phyloP scores from a whole-genome alignment of 441 rosid species.

The Bruguiera hainesii region DNA sequence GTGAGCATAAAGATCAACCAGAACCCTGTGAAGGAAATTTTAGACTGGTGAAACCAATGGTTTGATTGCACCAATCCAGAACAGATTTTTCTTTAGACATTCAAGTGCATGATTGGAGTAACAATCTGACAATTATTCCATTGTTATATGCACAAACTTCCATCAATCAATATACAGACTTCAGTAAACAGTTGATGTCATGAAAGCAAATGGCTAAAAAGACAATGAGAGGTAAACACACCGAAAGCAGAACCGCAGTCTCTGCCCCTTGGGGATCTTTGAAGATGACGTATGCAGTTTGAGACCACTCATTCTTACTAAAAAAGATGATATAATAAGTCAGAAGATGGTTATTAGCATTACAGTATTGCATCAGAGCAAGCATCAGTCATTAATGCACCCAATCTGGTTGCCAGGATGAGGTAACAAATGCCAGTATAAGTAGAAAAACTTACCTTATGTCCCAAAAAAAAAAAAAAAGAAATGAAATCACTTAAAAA shows the following conservation, averaged over 20 bases:
- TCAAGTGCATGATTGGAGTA: background rate
- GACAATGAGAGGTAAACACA: conserved; percentile 13
- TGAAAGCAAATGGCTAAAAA: background rate
- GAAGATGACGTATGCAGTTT: conserved; percentile 59
- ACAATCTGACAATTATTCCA: background rate
- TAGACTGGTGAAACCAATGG: background rate
- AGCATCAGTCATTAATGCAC: too few species aligned
- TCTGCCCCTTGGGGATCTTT: conserved; percentile 75
- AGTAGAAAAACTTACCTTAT: background rate
- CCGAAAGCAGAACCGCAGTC: conserved; percentile 72
- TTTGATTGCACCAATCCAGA: too few species aligned
- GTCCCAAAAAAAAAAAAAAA: background rate
- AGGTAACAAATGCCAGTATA: background rate
- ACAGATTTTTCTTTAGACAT: background rate
- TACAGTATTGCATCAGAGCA: too few species aligned
- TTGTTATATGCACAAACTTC: background rate
- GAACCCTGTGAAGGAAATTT: too few species aligned
- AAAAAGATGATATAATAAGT: background rate
- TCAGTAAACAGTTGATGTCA: background rate
- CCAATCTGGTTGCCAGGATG: background rate
- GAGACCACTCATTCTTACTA: conserved; percentile 61
- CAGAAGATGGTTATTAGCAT: too few species aligned
- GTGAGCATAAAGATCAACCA: too few species aligned
- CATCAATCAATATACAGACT: background rate
- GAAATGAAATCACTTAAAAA: background rate